Conservation (phyloP, 2,329 filamentous ascomycete species). For the Drechslerella stenobrocha region DNA sequence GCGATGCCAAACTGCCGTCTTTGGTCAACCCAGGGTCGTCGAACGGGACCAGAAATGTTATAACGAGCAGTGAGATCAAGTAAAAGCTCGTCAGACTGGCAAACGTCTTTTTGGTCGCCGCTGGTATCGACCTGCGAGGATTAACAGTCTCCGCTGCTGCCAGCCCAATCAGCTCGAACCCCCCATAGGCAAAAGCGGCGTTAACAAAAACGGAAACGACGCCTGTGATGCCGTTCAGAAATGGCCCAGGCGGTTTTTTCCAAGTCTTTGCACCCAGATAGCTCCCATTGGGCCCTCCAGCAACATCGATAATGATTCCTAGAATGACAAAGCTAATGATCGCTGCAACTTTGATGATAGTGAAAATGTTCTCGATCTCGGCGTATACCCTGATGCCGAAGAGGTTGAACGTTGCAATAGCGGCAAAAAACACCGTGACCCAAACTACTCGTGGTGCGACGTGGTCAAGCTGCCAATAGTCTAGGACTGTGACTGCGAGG, state of each 20-base stretch:
- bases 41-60: conserved; percentile 58
- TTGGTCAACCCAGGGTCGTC: conserved; percentile 56
- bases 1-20: conserved; percentile 55
- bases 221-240: conserved; percentile 59
- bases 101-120: conserved; percentile 60
- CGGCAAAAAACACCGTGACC: conserved; percentile 63
- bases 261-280: conserved; percentile 55
- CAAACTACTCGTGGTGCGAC: conserved; percentile 59
- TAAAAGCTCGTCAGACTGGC: conserved; percentile 61
- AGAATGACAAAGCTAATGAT: conserved; percentile 64
- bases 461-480: conserved; percentile 60
- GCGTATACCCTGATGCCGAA: conserved; percentile 64
- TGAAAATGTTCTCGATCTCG: conserved; percentile 65
- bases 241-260: conserved; percentile 58
- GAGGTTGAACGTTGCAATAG: conserved; percentile 61
- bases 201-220: conserved; percentile 63
- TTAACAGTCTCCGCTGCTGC: conserved; percentile 61
- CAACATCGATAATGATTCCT: conserved; percentile 55
- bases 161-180: conserved; percentile 61
- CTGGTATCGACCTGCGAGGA: conserved; percentile 59
- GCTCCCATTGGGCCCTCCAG: conserved; percentile 56
- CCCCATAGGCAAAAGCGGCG: conserved; percentile 63
- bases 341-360: conserved; percentile 64
- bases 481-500: conserved; percentile 62
- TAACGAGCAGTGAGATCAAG: conserved; percentile 57